Conservation (phyloP, 192 early-diverging fungal species). For the Coemansia sp. region DNA sequence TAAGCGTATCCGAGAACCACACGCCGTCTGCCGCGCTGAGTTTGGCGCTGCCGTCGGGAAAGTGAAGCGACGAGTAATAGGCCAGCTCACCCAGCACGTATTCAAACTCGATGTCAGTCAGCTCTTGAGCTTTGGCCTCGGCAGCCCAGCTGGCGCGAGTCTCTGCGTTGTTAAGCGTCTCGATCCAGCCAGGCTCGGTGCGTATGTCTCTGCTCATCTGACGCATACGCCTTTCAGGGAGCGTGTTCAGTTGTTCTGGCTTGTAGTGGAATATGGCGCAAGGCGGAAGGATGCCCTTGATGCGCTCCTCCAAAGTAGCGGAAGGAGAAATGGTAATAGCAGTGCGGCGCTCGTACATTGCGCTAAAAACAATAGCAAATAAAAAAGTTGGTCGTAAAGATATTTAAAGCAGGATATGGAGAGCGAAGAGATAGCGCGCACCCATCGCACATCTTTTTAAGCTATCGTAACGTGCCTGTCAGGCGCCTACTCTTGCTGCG, state of each 20-base stretch:
- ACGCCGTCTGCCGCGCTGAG: slow-evolving; percentile 12
- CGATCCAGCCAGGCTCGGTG: slow-evolving; percentile 35
- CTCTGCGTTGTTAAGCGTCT: slow-evolving; percentile 5
- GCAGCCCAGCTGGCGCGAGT: slow-evolving; percentile 6
- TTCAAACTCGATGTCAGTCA: slow-evolving; percentile 20
- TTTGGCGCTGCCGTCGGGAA: not conserved
- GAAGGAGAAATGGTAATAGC: not conserved
- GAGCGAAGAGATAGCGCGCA: not conserved
- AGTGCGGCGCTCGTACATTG: not conserved
- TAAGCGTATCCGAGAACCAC: slow-evolving; percentile 20
- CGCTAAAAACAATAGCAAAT: not conserved
- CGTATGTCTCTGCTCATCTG: slow-evolving; percentile 29
- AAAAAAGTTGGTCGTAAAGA: not conserved
- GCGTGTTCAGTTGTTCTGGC: not conserved
- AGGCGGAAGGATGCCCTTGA: not conserved
- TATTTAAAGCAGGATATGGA: not conserved
- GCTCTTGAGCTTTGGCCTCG: not conserved
- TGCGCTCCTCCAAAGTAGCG: not conserved
- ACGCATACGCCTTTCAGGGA: slow-evolving; percentile 4
- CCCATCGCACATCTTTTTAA: not conserved
- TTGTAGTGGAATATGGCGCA: not conserved
- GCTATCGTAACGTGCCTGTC: not conserved
- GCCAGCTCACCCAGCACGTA: slow-evolving; percentile 34
- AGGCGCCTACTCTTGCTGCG: not conserved
- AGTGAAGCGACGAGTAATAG: slow-evolving; percentile 24